phyloP scores from a whole-genome alignment of 176 grass and related monocot species.

The Rhynchospora pubera region DNA sequence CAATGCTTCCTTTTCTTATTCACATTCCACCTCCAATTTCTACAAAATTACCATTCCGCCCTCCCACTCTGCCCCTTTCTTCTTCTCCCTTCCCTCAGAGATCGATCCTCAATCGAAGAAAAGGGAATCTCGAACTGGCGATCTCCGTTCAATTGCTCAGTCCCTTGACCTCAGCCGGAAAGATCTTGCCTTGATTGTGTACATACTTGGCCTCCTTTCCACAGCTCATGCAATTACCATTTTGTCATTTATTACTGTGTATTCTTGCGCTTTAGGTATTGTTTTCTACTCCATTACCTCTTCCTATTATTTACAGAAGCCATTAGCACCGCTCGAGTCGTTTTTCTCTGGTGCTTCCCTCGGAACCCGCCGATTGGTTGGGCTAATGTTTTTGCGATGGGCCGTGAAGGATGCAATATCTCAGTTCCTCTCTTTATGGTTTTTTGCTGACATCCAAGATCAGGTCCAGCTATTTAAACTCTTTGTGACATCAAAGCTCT shows the following conservation, averaged over 20 bases:
- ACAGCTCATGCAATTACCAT: slow-evolving; percentile 60
- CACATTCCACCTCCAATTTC: slow-evolving; percentile 32
- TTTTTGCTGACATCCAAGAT: slow-evolving; percentile 68
- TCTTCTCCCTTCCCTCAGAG: slow-evolving; percentile 43
- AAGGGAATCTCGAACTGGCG: slow-evolving; percentile 21
- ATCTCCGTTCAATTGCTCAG: slow-evolving; percentile 33
- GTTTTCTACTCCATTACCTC: slow-evolving; percentile 50
- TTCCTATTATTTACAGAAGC: slow-evolving; percentile 32
- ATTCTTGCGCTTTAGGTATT: slow-evolving; percentile 51
- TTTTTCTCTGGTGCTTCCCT: slow-evolving; percentile 34
- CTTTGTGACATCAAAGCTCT: slow-evolving; percentile 65
- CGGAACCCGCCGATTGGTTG: slow-evolving; percentile 44
- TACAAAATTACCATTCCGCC: slow-evolving; percentile 31
- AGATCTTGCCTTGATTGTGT: slow-evolving; percentile 49
- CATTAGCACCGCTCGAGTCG: slow-evolving; percentile 16
- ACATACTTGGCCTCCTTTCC: slow-evolving; percentile 65
- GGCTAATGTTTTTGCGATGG: slow-evolving; percentile 73
- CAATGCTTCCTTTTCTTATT: slow-evolving; percentile 23
- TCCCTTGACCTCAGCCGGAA: slow-evolving; percentile 47
- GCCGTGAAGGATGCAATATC: slow-evolving; percentile 60
- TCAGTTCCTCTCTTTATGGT: slow-evolving; percentile 76
- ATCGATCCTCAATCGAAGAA: slow-evolving; percentile 31
- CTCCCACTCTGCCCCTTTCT: slow-evolving; percentile 28
- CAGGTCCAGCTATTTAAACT: slow-evolving; percentile 75
- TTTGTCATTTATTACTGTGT: slow-evolving; percentile 51